Base-by-base conservation (phyloP, 345 rosid species). In the Luvunga scandens region DNA sequence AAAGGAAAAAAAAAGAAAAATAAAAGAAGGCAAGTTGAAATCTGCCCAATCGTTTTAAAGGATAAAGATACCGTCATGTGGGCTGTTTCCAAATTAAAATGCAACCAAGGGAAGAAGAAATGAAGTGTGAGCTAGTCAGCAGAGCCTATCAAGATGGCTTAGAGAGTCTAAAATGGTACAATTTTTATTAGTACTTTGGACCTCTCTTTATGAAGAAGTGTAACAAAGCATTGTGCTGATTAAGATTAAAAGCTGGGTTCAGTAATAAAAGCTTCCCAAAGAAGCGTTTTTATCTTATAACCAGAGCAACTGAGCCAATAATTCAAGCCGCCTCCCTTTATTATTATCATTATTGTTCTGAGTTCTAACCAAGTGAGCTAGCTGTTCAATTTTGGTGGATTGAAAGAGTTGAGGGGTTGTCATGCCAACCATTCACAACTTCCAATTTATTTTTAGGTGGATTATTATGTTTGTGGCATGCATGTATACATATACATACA, bases 191-290 rank as follows among this genome's bases (percentile, higher is more conserved):
- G 21, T 75, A 31, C 31, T 50, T 50, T n/a, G 63, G 53, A 65
- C 24, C 36, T 27, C 16, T 56, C n/a, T 66, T n/a, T 21, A 42
- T 39, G 39, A 22, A 3, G 9, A 21, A 66, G 22, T 25, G 83
- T 67, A 68, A 42, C 34, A 72, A 75, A 75, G 72, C 72, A 69
- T 62, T 25, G 75, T 57, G 76, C 14, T 60, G 62, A 45, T 71
- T n/a, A n/a, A n/a, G n/a, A n/a, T n/a, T 13, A 66, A 81, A 83
- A 56, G 77, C 71, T 57, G 5, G 65, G 71, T 81, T 81, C 87
- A 79, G 84, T 69, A 78, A 4, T 77, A 50, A 75, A 9, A 67
- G 76, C 67, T 81, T 75, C 59, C 53, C 38, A 59, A 48, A 24
- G 64, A 59, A 48, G 31, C 68, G 14, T 72, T 42, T 70, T 56